These are phyloP conservation scores for Lachnellula arida DNA, from an alignment of 2,329 filamentous ascomycete species.

Conservation along the genomic window DNA sequence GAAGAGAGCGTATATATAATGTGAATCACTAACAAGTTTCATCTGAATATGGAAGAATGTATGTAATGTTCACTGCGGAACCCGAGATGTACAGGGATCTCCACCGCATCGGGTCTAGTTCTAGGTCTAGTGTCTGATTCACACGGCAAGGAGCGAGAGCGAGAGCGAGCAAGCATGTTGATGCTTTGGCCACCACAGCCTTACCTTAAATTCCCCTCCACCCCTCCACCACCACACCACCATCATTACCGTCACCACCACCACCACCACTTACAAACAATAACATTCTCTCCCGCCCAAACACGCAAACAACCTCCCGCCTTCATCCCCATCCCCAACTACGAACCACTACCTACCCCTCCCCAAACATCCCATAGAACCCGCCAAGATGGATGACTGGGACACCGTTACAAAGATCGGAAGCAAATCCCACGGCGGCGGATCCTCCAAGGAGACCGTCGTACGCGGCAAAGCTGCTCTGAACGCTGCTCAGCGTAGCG, in stretches of 20 bases:
- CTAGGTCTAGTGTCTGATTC: constrained; percentile 19
- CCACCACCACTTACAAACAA: constrained; percentile 1
- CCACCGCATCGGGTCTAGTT: constrained; percentile 6
- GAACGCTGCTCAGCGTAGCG: constrained; percentile 83
- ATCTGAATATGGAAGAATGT: background rate
- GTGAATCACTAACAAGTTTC: background rate
- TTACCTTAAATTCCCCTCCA: constrained; percentile 6
- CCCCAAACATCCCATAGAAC: background rate
- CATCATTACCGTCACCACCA: constrained; percentile 15
- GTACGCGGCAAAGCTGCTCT: constrained; percentile 76
- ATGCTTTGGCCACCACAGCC: constrained; percentile 7
- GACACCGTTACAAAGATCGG: constrained; percentile 89
- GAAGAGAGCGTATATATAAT: no score
- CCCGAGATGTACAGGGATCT: constrained; percentile 10
- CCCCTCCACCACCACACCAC: no score
- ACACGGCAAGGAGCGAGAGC: constrained; percentile 11
- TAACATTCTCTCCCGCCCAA: background rate
- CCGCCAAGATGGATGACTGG: constrained; percentile 67
- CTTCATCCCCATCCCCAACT: constrained; percentile 6
- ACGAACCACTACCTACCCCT: constrained; percentile 5
- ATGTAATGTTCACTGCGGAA: background rate
- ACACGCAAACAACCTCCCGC: constrained; percentile 9
- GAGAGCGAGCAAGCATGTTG: background rate
- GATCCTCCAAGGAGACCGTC: constrained; percentile 75
- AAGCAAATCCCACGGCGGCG: constrained; percentile 69